Conservation (phyloP, 2,329 filamentous ascomycete species). For the Aspergillus intermedius region DNA sequence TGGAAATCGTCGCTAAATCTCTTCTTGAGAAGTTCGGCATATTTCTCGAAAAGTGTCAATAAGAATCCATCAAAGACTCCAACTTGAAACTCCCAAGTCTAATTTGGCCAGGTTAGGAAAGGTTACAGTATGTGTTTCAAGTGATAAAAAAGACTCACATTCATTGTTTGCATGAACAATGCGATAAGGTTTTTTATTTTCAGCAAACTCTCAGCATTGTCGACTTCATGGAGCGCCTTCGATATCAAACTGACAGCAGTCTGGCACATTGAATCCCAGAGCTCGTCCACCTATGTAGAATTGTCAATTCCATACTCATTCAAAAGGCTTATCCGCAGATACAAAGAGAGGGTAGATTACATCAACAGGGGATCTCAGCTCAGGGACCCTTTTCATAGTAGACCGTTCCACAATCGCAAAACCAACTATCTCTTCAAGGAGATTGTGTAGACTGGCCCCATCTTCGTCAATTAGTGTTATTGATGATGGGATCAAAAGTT, state of each 20-base stretch:
- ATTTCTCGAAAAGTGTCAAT: slow-evolving; percentile 86
- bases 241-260: slow-evolving; percentile 75
- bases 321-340: not conserved
- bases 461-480: slow-evolving; percentile 77
- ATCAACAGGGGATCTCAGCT: slow-evolving; percentile 74
- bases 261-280: slow-evolving; percentile 98
- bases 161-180: slow-evolving; percentile 97
- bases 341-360: slow-evolving; percentile 41
- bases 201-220: slow-evolving; percentile 81
- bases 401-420: slow-evolving; percentile 96
- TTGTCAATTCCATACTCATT: slow-evolving; percentile 5
- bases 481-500: slow-evolving; percentile 70
- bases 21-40: slow-evolving; percentile 81
- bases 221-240: slow-evolving; percentile 69
- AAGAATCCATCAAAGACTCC: slow-evolving; percentile 74
- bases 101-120: slow-evolving; percentile 3
- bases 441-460: slow-evolving; percentile 75
- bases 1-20: slow-evolving; percentile 94
- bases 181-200: slow-evolving; percentile 92
- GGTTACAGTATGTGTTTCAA: not conserved
- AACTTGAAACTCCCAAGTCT: slow-evolving; percentile 88
- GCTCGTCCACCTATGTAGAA: slow-evolving; percentile 69
- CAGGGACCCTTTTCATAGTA: slow-evolving; percentile 79
- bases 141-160: slow-evolving; percentile 48
- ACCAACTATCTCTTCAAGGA: slow-evolving; percentile 88